A percentile compares a stretch with the other conserved stretches of the same genome.
These are phyloP conservation scores for Aspergillus flavus DNA, from an alignment of 2,329 filamentous ascomycete species.

Conservation along the genomic window DNA sequence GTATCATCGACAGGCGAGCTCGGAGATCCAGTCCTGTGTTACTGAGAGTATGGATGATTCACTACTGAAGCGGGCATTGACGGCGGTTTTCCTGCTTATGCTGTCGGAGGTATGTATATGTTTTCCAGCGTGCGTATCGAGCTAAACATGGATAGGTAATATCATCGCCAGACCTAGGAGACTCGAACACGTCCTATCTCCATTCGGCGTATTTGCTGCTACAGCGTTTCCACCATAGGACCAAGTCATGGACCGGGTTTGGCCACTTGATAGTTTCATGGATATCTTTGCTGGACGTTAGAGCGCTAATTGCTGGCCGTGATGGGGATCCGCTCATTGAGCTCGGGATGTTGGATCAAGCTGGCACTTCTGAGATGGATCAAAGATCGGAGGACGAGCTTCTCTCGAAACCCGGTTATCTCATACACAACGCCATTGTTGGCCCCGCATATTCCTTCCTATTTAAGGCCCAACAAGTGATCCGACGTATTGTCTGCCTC, in stretches of 20 bases:
- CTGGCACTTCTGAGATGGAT: not conserved
- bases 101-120: conserved; percentile 34
- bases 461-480: conserved; percentile 36
- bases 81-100: conserved; percentile 37
- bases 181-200: conserved; percentile 32
- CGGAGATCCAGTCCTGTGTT: conserved; percentile 32
- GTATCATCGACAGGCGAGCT: conserved; percentile 35
- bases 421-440: conserved; percentile 35
- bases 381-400: conserved; percentile 19
- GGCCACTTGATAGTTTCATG: conserved; percentile 34
- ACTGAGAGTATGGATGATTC: conserved; percentile 29
- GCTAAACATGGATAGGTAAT: conserved; percentile 25
- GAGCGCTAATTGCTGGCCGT: conserved; percentile 39
- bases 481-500: conserved; percentile 37
- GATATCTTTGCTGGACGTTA: conserved; percentile 39
- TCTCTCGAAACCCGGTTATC: conserved; percentile 30
- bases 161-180: conserved; percentile 31
- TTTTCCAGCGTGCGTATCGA: not conserved
- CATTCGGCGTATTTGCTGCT: conserved; percentile 35
- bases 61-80: conserved; percentile 29
- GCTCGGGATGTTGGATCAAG: conserved; percentile 18
- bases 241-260: conserved; percentile 31
- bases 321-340: conserved; percentile 37
- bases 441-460: conserved; percentile 38
- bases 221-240: conserved; percentile 32